Base-by-base conservation (phyloP, 768 basidiomycete genomes). In the Trametes villosa region DNA sequence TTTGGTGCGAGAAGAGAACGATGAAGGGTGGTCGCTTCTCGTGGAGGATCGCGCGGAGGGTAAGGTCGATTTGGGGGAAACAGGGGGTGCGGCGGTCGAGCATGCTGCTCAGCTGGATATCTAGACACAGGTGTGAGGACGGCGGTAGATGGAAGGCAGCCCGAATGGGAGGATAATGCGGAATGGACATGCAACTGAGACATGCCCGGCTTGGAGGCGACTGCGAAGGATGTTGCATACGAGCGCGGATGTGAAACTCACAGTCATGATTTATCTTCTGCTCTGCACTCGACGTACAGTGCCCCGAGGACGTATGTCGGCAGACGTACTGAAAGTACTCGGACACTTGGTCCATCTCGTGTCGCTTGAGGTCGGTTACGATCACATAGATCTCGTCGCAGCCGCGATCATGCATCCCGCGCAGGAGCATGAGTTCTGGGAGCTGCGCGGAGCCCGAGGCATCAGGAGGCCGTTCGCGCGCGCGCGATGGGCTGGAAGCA, bases 1-100 rank as follows among this genome's bases (percentile, higher is more conserved):
- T 87, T 70, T 91, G 88, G 68, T 88, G 88, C 27, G 89, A 91
- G 73, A 91, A 91, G 63, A 91, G 80, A 46, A 91, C 81, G 67
- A 91, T 77, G 72, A 91, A 91, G 36, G 86, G 89, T 5, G 89
- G 89, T 50, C 79, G 82, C 68, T 90, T 90, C 73, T 91, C 89
- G 75, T 86, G 81, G 4, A 91, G 78, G 66, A 91, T 86, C 13
- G 89, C 88, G 38, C 89, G 87, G 53, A 91, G 79, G 34, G 86
- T 84, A 60, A 91, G 82, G 74, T 91, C 89, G 74, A 91, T 88
- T 73, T 91, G 89, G 6, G 89, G 89, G 72, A 91, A 90, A 72
- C 89, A 91, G 0, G 89, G 89, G 6, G 83, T 86, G n/a, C 89
- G 83, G 33, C 83, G 83, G 67, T 85, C 81, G 53, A 91, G 78